Percentiles rank a stretch among this genome's conserved stretches.
phyloP scores from a whole-genome alignment of 2,329 filamentous ascomycete genomes.

The Penicillium hordei region DNA sequence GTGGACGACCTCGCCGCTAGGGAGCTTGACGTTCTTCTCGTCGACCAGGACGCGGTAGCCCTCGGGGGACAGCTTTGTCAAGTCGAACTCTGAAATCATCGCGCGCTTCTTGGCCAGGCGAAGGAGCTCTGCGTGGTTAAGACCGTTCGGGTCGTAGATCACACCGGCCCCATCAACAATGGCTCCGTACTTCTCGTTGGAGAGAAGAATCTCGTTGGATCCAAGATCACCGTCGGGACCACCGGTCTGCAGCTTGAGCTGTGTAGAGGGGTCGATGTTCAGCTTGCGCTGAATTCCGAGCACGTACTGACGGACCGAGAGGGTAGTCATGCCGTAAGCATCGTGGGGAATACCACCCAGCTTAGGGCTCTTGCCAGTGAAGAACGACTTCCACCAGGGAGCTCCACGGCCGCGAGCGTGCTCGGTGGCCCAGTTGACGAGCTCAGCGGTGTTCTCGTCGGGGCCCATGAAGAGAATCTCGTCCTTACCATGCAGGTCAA shows the following conservation, averaged over 20 bases:
- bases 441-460: conserved; percentile 95
- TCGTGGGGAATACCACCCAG: conserved; percentile 97
- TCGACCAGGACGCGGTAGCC: conserved; percentile 93
- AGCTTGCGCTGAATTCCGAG: conserved; percentile 96
- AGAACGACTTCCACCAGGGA: conserved; percentile 99
- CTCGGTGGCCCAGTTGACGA: conserved; percentile 98
- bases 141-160: conserved; percentile 84
- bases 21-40: conserved; percentile 83
- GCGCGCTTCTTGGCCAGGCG: conserved; percentile 80
- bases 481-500: conserved; percentile 89
- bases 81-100: conserved; percentile 88
- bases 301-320: conserved; percentile 94
- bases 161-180: conserved; percentile 97
- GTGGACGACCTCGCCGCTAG: conserved; percentile 78
- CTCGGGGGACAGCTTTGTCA: conserved; percentile 77
- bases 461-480: conserved; percentile 99
- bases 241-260: conserved; percentile 95
- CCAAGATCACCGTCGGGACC: conserved; percentile 95
- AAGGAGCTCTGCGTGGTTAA: conserved; percentile 78
- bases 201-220: conserved; percentile 94
- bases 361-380: conserved; percentile 96
- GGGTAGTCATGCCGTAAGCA: conserved; percentile 93
- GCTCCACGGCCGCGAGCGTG: conserved; percentile 85
- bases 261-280: conserved; percentile 77
- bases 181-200: conserved; percentile 91